Percentiles rank a stretch among this genome's conserved stretches.
These are phyloP conservation scores for Detonula confervacea DNA, from an alignment of 352 stramenopile species.

Conservation along the genomic window DNA sequence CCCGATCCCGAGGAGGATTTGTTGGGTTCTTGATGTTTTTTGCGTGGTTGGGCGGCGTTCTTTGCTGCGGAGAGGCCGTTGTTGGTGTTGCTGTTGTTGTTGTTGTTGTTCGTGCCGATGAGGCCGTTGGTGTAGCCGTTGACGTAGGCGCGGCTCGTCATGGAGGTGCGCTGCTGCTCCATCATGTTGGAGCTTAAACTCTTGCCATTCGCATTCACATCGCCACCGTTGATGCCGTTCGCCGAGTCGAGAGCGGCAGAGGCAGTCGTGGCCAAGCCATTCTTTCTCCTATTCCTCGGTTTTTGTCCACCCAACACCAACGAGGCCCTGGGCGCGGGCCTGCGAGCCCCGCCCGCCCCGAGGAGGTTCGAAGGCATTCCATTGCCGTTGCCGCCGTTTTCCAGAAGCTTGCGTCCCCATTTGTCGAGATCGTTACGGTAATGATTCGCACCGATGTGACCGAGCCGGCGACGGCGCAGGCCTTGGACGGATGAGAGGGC, in stretches of 20 bases:
- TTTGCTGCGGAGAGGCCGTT: too few relatives aligned
- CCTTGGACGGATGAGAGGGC: slow-evolving; percentile 36
- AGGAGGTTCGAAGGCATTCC: slow-evolving; percentile 3
- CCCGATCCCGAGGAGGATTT: too few relatives aligned
- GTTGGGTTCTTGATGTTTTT: too few relatives aligned
- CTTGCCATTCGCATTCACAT: not conserved
- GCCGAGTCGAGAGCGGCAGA: too few relatives aligned
- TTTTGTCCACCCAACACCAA: slow-evolving; percentile 35
- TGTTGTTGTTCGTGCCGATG: not conserved
- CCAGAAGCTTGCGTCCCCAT: slow-evolving; percentile 49
- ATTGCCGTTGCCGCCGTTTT: too few relatives aligned
- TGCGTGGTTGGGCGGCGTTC: too few relatives aligned
- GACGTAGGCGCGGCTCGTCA: slow-evolving; percentile 5
- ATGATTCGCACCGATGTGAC: slow-evolving; percentile 44
- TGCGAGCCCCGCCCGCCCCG: not conserved
- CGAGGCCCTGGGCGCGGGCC: slow-evolving; percentile 23
- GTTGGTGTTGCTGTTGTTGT: slow-evolving; percentile 2
- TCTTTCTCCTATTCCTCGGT: slow-evolving; percentile 4
- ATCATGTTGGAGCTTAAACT: too few relatives aligned
- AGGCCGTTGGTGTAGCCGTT: not conserved
- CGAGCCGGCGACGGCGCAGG: slow-evolving; percentile 43
- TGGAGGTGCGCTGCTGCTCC: not conserved
- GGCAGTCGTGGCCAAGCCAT: slow-evolving; percentile 13
- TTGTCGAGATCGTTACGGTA: slow-evolving; percentile 50
- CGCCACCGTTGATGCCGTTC: too few relatives aligned